Evolutionary conservation across 805 yeast species (phyloP), one percentile per base, ranked within the genome.

Genomic region (Schizosaccharomyces osmophilus): DNA sequence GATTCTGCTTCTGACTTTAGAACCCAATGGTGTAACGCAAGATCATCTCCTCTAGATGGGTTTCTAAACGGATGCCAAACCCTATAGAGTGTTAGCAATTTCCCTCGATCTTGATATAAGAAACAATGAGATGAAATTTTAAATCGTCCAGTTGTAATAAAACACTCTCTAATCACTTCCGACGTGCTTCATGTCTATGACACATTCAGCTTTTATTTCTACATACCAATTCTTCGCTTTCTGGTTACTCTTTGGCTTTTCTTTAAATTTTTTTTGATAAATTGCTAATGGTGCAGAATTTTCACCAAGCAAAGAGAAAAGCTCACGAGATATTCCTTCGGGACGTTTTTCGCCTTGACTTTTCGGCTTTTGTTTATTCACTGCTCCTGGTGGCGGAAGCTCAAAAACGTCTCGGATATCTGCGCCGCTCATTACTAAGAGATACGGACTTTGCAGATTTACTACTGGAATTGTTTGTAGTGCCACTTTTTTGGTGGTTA

Each of bases 251-350:
- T 80, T 80, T 61, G 86, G 75, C 65, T 81, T 78, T 63, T 82
- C 86, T 64, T 83, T 84, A 68, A 82, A 82, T 64, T 80, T 77
- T 61, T 70, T 73, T 61, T 74, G 75, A 61, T 76, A 75, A n/a
- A 78, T 78, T n/a, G 77, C 78, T 6, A 78, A 79, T 0, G 97
- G 89, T 0, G 98, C 96, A 1, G 95, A 82, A 70, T 87, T 87
- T 48, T 93, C 89, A 4, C 99, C 98, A 51, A 93, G 74, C 61
- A 94, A 76, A 65, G 84, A 85, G 71, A 84, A 89, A 61, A 93
- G 74, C 70, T 93, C 98, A 66, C 97, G 78, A 64, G 86, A 89
- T 80, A 90, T 84, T 31, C 95, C 95, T 11, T 73, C 81, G 55
- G 64, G 65, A 29, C 65, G 65, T 3, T 66, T 64, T 59, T 42